Evolutionary conservation across 306 rosid species (phyloP), one percentile per base, ranked within the genome.

Genomic region (Casuarina cunninghamiana): DNA sequence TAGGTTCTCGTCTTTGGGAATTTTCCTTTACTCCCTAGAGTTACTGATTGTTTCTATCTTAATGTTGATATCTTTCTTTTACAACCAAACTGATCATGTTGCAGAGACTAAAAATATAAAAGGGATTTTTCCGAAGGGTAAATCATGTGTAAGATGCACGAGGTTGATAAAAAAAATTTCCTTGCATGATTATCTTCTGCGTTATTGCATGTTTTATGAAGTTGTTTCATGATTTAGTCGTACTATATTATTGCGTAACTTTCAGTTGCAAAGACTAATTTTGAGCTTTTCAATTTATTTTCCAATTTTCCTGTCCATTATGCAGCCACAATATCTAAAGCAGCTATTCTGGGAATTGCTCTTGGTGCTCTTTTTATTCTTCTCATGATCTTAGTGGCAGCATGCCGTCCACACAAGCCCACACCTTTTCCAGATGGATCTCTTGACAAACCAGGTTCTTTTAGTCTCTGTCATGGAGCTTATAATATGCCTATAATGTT

Each of bases 331-430:
- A 74, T 96, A 77, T 89, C 99, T 11, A 96, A 93, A 90, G 97
- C 92, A 0, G 98, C 97, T 71, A 96, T 96, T 76, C 87, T 96
- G 7, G 99, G 99, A 68, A 96, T 96, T 67, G 91, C 97, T 60
- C 98, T 96, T 58, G 99, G 99, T n/a, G 96, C 91, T 73, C 91
- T 96, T 26, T 93, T 90, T 54, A 89, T 93, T 84, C 96, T 96
- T 86, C 94, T 96, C 72, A 88, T 96, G 97, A 86, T 96, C 78
- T 87, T 96, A 55, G 82, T 91, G 51, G 93, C 97, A 2, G 97
- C 91, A 58, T 93, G 88, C 82, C 91, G 94, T 45, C 96, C 99
- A 6, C 84, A 91, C 83, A 89, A 81, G 79, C 93, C 91, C 10
- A 69, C 87, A 48, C 87, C 99, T 60, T 93, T 90, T 80, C 81